Evolutionary conservation across 1,139 yeast genomes (phyloP).

Genomic region (Saccharomyces hybrid): DNA sequence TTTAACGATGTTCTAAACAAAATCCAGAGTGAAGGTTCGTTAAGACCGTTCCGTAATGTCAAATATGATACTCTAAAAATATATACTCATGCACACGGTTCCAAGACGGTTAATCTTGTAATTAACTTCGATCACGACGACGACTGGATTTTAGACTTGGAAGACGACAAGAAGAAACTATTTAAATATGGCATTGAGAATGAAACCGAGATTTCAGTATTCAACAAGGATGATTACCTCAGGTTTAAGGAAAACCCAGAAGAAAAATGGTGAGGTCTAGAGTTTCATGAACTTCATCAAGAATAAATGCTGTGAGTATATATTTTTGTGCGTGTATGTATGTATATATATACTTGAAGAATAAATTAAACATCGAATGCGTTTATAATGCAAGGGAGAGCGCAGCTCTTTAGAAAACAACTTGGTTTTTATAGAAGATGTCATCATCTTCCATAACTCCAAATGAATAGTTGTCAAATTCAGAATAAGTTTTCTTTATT

Average conservation of each 20-base stretch:
- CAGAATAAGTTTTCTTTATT: not conserved
- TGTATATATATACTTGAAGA: not conserved
- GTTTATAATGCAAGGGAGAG: not conserved
- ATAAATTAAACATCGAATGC: not conserved
- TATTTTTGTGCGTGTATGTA: not conserved
- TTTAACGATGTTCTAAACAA: conserved; percentile 42
- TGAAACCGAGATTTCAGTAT: conserved; percentile 85
- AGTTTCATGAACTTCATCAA: not conserved
- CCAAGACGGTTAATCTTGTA: conserved; percentile 87
- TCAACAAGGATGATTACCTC: conserved; percentile 58
- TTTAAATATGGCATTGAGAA: conserved; percentile 70
- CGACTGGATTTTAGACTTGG: conserved; percentile 51
- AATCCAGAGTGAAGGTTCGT: conserved; percentile 59
- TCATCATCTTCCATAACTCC: not conserved
- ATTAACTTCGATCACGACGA: conserved; percentile 76
- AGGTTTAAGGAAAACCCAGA: conserved; percentile 74
- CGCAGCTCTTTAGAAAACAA: not conserved
- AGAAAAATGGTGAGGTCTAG: conserved; percentile 70
- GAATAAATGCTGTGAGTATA: not conserved
- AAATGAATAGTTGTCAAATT: not conserved
- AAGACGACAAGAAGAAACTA: conserved; percentile 39
- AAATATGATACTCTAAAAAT: conserved; percentile 70
- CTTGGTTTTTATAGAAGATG: not conserved
- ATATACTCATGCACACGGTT: conserved; percentile 90
- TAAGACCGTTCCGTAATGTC: conserved; percentile 76